Conservation (phyloP, 495 filamentous ascomycete species). For the Sordaria brevicollis region DNA sequence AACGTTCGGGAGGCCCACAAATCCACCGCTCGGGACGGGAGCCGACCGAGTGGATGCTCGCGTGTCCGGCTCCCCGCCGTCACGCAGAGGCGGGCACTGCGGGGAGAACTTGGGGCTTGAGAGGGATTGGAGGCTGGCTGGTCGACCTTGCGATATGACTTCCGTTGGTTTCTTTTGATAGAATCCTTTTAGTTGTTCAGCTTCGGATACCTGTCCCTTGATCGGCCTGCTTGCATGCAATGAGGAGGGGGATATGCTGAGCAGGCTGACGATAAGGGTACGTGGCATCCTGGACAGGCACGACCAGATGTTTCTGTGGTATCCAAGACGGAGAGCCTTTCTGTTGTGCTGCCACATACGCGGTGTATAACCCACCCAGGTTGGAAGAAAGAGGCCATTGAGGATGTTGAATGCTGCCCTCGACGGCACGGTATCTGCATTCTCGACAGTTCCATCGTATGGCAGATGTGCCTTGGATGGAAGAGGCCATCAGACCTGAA, state of each 20-base stretch:
- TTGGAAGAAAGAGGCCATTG: not conserved
- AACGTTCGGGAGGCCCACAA: not conserved
- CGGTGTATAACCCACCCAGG: not conserved
- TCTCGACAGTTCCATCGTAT: not conserved
- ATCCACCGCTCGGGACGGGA: not conserved
- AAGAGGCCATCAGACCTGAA: not conserved
- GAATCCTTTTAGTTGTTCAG: not conserved
- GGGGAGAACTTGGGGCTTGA: too few species aligned
- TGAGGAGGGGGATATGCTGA: not conserved
- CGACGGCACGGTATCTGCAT: not conserved
- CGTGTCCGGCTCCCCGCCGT: not conserved
- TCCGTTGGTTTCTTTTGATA: not conserved
- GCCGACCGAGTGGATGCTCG: not conserved
- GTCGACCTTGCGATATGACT: not conserved
- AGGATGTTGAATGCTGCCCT: not conserved
- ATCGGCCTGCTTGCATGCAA: not conserved
- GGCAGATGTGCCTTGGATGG: not conserved
- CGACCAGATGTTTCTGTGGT: not conserved
- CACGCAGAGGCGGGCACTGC: not conserved
- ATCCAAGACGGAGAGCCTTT: not conserved
- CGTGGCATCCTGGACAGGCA: not conserved
- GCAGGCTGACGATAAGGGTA: not conserved
- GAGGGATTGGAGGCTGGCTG: not conserved
- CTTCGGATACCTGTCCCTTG: not conserved
- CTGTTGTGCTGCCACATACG: not conserved